A percentile compares a stretch with the other conserved stretches of the same genome.
Evolutionary conservation across 2,329 filamentous ascomycete species (phyloP).

Genomic region (Rhexocercosporidium sp.): DNA sequence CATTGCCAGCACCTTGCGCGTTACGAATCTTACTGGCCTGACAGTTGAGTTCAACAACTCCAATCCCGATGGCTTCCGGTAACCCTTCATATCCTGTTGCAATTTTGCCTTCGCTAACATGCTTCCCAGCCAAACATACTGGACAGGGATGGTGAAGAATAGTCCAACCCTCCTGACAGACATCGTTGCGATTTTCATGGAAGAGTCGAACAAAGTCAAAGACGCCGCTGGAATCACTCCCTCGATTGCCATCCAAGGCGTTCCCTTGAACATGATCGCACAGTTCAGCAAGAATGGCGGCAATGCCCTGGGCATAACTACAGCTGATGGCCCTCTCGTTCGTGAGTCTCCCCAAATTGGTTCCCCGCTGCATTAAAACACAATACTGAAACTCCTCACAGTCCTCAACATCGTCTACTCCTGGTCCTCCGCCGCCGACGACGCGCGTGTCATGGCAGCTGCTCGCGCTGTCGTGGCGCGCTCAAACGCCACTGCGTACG

Average conservation of each 20-base stretch:
- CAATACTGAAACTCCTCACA: slow-evolving; percentile 1
- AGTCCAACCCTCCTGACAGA: slow-evolving; percentile 25
- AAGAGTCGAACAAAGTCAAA: slow-evolving; percentile 27
- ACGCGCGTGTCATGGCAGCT: slow-evolving; percentile 42
- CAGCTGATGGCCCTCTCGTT: slow-evolving; percentile 25
- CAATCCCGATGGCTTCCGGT: slow-evolving; percentile 33
- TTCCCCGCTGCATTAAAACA: not conserved
- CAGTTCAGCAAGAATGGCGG: slow-evolving; percentile 45
- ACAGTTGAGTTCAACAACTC: slow-evolving; percentile 30
- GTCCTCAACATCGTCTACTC: slow-evolving; percentile 28
- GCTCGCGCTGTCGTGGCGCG: slow-evolving; percentile 39
- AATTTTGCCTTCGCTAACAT: slow-evolving; percentile 6
- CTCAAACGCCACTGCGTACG: slow-evolving; percentile 38
- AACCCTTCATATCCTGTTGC: slow-evolving; percentile 12
- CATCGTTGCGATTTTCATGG: slow-evolving; percentile 31
- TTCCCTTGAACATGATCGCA: slow-evolving; percentile 46
- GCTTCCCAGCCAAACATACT: slow-evolving; percentile 25
- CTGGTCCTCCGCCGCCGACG: slow-evolving; percentile 42
- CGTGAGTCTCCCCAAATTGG: slow-evolving; percentile 6
- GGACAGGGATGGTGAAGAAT: slow-evolving; percentile 31
- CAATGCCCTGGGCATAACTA: slow-evolving; percentile 32
- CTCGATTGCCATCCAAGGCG: slow-evolving; percentile 45
- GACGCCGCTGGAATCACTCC: slow-evolving; percentile 23
- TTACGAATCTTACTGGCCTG: slow-evolving; percentile 29
- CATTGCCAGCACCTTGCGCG: slow-evolving; percentile 25